phyloP scores from a whole-genome alignment of 371 early-diverging fungal genomes.

The Chytridium lagenaria region DNA sequence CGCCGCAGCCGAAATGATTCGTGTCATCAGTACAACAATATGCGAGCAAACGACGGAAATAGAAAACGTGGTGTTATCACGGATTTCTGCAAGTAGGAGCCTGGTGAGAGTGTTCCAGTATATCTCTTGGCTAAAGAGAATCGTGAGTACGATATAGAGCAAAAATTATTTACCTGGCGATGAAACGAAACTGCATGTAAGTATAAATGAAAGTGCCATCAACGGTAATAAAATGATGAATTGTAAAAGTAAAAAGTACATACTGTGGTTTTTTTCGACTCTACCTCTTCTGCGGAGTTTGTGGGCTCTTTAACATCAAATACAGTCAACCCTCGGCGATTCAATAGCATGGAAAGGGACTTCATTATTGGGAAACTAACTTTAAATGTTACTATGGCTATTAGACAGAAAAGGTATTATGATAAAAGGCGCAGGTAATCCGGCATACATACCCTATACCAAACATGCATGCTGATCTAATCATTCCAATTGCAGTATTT shows the following conservation, averaged over 20 bases:
- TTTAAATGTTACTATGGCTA: no score
- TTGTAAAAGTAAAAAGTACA: neutral
- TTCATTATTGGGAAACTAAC: no score
- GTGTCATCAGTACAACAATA: neutral
- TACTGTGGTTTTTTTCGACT: neutral
- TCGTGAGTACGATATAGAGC: neutral
- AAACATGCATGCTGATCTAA: neutral
- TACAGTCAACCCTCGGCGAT: no score
- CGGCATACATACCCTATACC: no score
- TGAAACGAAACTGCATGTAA: no score
- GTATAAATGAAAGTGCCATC: no score
- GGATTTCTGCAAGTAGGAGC: neutral
- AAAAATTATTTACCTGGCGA: neutral
- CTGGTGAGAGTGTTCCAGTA: conserved; percentile 2
- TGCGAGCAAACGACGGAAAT: neutral
- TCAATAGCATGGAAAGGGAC: no score
- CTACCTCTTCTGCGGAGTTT: no score
- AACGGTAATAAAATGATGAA: no score
- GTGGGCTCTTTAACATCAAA: no score
- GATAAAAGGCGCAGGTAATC: no score
- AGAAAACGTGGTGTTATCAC: neutral
- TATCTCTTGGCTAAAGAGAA: neutral
- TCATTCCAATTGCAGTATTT: neutral
- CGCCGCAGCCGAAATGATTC: neutral
- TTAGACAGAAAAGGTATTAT: no score